These are phyloP conservation scores for Clavariopsis aquatica DNA, from an alignment of 495 filamentous ascomycete genomes.

Conservation along the genomic window DNA sequence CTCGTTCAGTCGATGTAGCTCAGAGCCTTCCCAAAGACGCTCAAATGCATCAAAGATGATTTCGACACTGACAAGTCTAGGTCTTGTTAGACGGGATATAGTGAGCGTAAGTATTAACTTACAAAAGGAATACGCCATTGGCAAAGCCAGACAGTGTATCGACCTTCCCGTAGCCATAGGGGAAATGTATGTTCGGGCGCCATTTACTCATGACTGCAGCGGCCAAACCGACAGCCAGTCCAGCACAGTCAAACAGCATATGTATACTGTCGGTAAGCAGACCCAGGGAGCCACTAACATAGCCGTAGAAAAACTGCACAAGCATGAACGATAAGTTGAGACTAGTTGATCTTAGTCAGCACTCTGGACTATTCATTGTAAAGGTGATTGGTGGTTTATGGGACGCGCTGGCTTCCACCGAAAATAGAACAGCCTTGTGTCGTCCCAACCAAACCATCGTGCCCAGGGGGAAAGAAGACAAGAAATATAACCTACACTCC, in stretches of 20 bases:
- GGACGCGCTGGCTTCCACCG: too few relatives aligned
- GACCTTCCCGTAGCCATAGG: conserved; percentile 95
- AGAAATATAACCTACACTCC: conserved; percentile 64
- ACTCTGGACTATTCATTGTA: background rate
- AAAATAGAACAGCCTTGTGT: too few relatives aligned
- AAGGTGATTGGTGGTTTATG: background rate
- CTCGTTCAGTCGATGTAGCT: conserved; percentile 82
- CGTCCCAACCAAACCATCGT: too few relatives aligned
- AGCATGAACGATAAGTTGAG: conserved; percentile 96
- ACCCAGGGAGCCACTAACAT: conserved; percentile 86
- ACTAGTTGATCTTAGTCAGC: conserved; percentile 48
- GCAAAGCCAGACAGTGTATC: conserved; percentile 95
- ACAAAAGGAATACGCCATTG: conserved; percentile 96
- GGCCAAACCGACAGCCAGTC: conserved; percentile 84
- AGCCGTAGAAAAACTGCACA: conserved; percentile 90
- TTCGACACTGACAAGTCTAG: conserved; percentile 87
- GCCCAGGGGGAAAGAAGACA: too few relatives aligned
- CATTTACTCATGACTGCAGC: conserved; percentile 98
- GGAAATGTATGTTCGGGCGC: conserved; percentile 83
- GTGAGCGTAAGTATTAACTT: conserved; percentile 37
- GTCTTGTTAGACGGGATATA: conserved; percentile 40
- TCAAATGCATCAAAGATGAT: conserved; percentile 96
- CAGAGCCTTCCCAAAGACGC: conserved; percentile 73
- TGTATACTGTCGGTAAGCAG: conserved; percentile 96
- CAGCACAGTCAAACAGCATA: conserved; percentile 99